Evolutionary conservation across 495 filamentous ascomycete genomes (phyloP).

Genomic region (Lasiosphaeria ovina): DNA sequence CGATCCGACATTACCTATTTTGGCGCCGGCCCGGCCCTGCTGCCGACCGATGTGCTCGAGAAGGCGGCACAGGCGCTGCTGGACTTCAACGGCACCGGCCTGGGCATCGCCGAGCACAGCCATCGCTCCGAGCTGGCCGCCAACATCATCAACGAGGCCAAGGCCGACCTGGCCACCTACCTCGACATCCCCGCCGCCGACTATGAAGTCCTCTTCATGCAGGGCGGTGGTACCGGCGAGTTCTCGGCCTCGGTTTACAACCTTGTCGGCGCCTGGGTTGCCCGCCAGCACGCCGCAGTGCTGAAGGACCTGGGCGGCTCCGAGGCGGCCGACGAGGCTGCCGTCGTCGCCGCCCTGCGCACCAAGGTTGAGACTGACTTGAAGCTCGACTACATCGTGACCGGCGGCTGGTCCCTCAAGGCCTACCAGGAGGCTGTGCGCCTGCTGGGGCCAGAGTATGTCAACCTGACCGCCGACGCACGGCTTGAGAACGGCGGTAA

Average conservation of each 20-base stretch:
- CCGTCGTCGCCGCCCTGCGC: slow-evolving; percentile 54
- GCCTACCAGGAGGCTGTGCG: slow-evolving; percentile 81
- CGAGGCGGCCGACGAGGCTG: slow-evolving; percentile 43
- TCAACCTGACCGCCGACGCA: slow-evolving; percentile 76
- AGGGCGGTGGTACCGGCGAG: slow-evolving; percentile 77
- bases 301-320: slow-evolving; percentile 29
- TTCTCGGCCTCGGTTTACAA: slow-evolving; percentile 83
- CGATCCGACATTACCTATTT: slow-evolving; percentile 50
- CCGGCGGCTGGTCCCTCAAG: slow-evolving; percentile 91
- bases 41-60: slow-evolving; percentile 76
- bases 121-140: slow-evolving; percentile 79
- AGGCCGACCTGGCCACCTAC: slow-evolving; percentile 62
- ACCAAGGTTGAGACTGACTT: slow-evolving; percentile 62
- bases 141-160: slow-evolving; percentile 64
- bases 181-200: slow-evolving; percentile 67
- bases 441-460: slow-evolving; percentile 70
- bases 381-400: slow-evolving; percentile 85
- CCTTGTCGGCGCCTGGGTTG: slow-evolving; percentile 77
- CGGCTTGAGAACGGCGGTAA: slow-evolving; percentile 73
- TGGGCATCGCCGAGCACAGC: slow-evolving; percentile 82
- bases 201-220: slow-evolving; percentile 80
- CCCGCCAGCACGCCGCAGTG: slow-evolving; percentile 51
- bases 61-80: slow-evolving; percentile 70
- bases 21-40: slow-evolving; percentile 80
- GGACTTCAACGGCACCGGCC: slow-evolving; percentile 77